Conservation (phyloP, 2,329 filamentous ascomycete genomes). For the Colletotrichum musae region DNA sequence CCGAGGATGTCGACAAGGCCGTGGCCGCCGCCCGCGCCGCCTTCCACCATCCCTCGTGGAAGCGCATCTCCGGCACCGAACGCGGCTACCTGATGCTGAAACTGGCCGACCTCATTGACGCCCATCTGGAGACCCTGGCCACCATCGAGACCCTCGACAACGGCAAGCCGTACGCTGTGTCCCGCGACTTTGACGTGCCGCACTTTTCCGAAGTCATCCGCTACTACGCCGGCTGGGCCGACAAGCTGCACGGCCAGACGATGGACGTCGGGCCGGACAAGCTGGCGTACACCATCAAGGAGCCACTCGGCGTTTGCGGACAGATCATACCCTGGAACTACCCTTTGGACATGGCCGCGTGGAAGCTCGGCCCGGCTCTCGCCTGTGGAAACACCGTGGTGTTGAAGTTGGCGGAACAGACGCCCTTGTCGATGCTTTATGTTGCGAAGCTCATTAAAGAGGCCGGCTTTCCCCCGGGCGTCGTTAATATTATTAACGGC, state of each 20-base stretch:
- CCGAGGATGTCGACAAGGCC: constrained; percentile 77
- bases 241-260: constrained; percentile 85
- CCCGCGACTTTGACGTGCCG: constrained; percentile 74
- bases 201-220: constrained; percentile 66
- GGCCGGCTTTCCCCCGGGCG: constrained; percentile 80
- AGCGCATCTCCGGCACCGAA: constrained; percentile 75
- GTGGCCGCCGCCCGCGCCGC: constrained; percentile 79
- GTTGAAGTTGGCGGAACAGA: constrained; percentile 73
- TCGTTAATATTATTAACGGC: constrained; percentile 80
- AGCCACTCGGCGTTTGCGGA: constrained; percentile 84
- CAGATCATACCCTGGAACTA: constrained; percentile 89
- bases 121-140: constrained; percentile 68
- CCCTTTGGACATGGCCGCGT: constrained; percentile 81
- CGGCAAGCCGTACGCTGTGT: constrained; percentile 80
- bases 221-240: constrained; percentile 85
- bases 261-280: constrained; percentile 80
- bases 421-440: constrained; percentile 72
- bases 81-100: constrained; percentile 78
- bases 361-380: constrained; percentile 74
- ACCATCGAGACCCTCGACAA: constrained; percentile 83
- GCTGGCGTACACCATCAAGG: constrained; percentile 82
- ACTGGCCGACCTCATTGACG: constrained; percentile 77
- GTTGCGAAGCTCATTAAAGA: constrained; percentile 75
- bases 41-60: constrained; percentile 78
- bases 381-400: constrained; percentile 72